These are phyloP conservation scores for Phaseolus lunatus DNA, from an alignment of 306 rosid species.

Conservation along the genomic window DNA sequence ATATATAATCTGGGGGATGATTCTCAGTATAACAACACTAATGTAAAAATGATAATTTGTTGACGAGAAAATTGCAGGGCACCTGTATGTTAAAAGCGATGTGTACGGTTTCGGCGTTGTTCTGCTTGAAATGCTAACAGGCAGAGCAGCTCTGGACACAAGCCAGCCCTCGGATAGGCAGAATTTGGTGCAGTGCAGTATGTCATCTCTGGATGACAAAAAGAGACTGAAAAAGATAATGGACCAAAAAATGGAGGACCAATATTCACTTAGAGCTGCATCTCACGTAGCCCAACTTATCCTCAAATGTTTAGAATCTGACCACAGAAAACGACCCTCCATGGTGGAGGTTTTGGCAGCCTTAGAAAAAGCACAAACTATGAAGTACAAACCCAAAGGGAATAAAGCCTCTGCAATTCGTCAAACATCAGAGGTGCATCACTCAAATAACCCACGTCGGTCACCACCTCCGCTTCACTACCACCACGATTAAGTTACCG, in stretches of 20 bases:
- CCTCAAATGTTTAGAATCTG: slow-evolving; percentile 59
- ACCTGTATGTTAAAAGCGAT: slow-evolving; percentile 81
- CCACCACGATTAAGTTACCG: background rate
- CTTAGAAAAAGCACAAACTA: slow-evolving; percentile 47
- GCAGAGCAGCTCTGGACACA: slow-evolving; percentile 60
- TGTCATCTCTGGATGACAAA: slow-evolving; percentile 47
- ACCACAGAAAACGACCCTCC: slow-evolving; percentile 68
- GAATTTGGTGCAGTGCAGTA: slow-evolving; percentile 57
- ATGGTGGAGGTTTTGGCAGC: slow-evolving; percentile 63
- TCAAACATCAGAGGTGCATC: background rate
- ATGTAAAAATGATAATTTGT: too few species aligned
- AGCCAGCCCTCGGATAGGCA: slow-evolving; percentile 45
- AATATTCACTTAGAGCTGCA: slow-evolving; percentile 56
- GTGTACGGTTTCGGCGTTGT: slow-evolving; percentile 95
- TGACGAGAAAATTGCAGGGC: slow-evolving; percentile 57
- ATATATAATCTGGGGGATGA: too few species aligned
- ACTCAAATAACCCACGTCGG: background rate
- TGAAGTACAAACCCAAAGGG: slow-evolving; percentile 44
- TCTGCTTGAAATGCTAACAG: slow-evolving; percentile 77
- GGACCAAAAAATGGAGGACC: slow-evolving; percentile 56
- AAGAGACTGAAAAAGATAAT: slow-evolving; percentile 59
- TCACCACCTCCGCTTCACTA: slow-evolving; percentile 1
- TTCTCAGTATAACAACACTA: too few species aligned
- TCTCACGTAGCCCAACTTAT: slow-evolving; percentile 55
- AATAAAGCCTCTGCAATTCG: slow-evolving; percentile 23